phyloP scores from a whole-genome alignment of 768 basidiomycete genomes.

The Vararia minispora region DNA sequence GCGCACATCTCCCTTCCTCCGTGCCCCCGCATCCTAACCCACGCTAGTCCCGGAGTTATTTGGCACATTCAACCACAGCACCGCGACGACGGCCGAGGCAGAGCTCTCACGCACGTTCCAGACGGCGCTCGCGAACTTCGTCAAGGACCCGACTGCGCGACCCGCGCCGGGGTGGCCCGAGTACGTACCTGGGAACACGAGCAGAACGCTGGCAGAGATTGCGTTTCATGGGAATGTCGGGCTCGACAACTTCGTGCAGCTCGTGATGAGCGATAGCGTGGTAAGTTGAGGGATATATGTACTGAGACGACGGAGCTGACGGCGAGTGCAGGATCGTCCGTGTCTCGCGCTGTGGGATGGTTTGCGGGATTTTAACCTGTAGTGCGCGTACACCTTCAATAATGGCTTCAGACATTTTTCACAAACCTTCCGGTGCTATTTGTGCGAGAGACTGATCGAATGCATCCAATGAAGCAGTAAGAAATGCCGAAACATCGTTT shows the following conservation, averaged over 20 bases:
- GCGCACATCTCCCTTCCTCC: background rate
- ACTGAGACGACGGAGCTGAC: too few relatives aligned
- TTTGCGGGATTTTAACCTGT: too few relatives aligned
- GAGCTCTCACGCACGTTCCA: slow-evolving; percentile 16
- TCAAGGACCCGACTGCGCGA: slow-evolving; percentile 1
- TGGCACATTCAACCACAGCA: slow-evolving; percentile 18
- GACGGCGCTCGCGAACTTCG: slow-evolving; percentile 5
- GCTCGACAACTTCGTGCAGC: background rate
- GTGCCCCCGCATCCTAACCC: slow-evolving; percentile 1
- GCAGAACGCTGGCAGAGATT: slow-evolving; percentile 2
- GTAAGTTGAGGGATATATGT: too few relatives aligned
- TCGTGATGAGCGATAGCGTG: background rate
- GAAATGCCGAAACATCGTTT: too few relatives aligned
- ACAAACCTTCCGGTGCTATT: too few relatives aligned
- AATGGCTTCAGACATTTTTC: too few relatives aligned
- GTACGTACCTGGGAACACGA: background rate
- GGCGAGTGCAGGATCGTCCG: too few relatives aligned
- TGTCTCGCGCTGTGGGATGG: too few relatives aligned
- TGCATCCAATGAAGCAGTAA: too few relatives aligned
- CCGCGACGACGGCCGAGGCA: slow-evolving; percentile 16
- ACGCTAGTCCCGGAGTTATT: slow-evolving; percentile 17
- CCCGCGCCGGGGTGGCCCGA: slow-evolving; percentile 4
- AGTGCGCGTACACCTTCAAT: too few relatives aligned
- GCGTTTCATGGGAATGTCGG: slow-evolving; percentile 2
- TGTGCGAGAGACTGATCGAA: too few relatives aligned